A percentile compares a stretch with the other conserved stretches of the same genome.
Conservation (phyloP, 2,329 filamentous ascomycete species). For the Leptographium flavum region DNA sequence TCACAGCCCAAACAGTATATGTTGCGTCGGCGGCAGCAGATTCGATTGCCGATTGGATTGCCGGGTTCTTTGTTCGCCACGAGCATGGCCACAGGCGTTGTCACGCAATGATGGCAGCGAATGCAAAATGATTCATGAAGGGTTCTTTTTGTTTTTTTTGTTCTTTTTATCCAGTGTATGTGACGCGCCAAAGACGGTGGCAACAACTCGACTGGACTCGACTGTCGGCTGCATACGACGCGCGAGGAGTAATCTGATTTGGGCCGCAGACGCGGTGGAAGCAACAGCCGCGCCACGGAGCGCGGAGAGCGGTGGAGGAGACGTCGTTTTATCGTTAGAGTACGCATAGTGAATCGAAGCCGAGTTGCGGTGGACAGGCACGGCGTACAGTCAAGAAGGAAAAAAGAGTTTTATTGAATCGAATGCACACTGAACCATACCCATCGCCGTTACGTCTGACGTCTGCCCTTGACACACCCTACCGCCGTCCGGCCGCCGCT, state of each 20-base stretch:
- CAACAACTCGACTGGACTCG: too few relatives aligned
- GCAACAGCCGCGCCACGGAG: too few relatives aligned
- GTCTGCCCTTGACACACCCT: neutral
- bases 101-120: neutral
- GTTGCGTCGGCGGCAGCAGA: neutral
- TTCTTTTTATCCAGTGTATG: too few relatives aligned
- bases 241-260: too few relatives aligned
- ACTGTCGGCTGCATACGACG: too few relatives aligned
- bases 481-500: conserved; percentile 22
- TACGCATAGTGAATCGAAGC: neutral
- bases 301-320: neutral
- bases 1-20: neutral
- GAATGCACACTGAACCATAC: too few relatives aligned
- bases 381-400: too few relatives aligned
- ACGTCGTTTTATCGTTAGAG: neutral
- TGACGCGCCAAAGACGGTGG: too few relatives aligned
- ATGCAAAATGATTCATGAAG: conserved; percentile 1
- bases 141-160: neutral
- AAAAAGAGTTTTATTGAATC: neutral
- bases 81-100: neutral
- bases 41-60: too few relatives aligned
- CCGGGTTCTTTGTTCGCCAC: neutral
- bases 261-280: too few relatives aligned
- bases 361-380: too few relatives aligned
- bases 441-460: too few relatives aligned